phyloP scores from a whole-genome alignment of 176 grass and related monocot genomes.

The Bromus sterilis region DNA sequence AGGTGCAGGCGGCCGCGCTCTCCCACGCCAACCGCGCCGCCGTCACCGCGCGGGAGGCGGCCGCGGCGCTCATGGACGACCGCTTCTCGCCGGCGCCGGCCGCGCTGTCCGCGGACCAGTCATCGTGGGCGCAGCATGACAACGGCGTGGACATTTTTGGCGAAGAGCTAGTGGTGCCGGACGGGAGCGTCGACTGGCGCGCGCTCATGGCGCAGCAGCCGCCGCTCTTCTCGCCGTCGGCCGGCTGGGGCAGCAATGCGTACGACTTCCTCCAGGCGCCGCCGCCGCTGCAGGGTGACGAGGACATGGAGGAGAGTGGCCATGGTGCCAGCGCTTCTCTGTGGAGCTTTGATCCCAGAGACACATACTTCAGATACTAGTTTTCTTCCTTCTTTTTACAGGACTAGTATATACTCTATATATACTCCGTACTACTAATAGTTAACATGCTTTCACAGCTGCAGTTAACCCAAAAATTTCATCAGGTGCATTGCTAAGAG shows the following conservation, averaged over 20 bases:
- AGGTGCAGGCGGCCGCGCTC: slow-evolving; percentile 58
- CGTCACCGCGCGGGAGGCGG: slow-evolving; percentile 15
- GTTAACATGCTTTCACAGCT: background rate
- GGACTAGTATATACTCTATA: too few species aligned
- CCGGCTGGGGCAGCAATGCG: slow-evolving; percentile 26
- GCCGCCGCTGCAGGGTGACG: slow-evolving; percentile 10
- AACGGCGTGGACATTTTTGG: background rate
- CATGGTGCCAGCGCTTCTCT: slow-evolving; percentile 27
- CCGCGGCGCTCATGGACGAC: slow-evolving; percentile 15
- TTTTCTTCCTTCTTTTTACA: background rate
- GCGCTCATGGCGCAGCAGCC: slow-evolving; percentile 41
- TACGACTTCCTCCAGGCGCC: slow-evolving; percentile 38
- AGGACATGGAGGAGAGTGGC: slow-evolving; percentile 27
- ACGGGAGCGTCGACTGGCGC: slow-evolving; percentile 44
- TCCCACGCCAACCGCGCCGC: slow-evolving; percentile 55
- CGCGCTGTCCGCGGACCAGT: background rate
- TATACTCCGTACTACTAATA: background rate
- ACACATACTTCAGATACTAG: slow-evolving; percentile 32
- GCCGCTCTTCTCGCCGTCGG: slow-evolving; percentile 39
- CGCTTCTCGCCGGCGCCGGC: background rate
- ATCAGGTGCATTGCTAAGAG: background rate
- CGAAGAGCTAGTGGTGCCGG: background rate
- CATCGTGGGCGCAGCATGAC: background rate
- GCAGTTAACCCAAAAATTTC: background rate
- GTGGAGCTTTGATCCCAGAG: slow-evolving; percentile 39